These are phyloP conservation scores for Candida xyloterini DNA, from an alignment of 805 yeast genomes.

Conservation along the genomic window DNA sequence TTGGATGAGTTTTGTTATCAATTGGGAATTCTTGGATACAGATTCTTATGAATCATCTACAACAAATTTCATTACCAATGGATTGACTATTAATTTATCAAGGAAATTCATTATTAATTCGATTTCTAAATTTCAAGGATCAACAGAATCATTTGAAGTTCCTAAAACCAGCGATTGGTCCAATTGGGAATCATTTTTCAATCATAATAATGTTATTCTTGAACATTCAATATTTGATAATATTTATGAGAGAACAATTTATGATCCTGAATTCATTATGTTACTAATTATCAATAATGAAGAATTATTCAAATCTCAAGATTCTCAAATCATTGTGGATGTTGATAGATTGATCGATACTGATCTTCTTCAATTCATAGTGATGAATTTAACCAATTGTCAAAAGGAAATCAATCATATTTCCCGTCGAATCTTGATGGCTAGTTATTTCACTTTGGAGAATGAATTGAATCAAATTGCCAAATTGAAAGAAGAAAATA, in stretches of 20 bases:
- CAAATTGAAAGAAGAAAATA: constrained; percentile 16
- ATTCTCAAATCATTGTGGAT: constrained; percentile 38
- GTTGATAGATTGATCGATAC: constrained; percentile 57
- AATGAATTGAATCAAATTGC: constrained; percentile 32
- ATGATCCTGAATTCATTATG: constrained; percentile 72
- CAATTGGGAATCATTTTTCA: constrained; percentile 31
- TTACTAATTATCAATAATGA: constrained; percentile 60
- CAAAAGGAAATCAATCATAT: constrained; percentile 32
- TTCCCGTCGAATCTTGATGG: constrained; percentile 42
- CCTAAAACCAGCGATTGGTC: constrained; percentile 21
- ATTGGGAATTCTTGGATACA: constrained; percentile 59
- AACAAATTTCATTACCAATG: constrained; percentile 18
- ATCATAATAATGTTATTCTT: constrained; percentile 16
- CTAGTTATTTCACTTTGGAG: constrained; percentile 42
- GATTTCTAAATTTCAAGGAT: constrained; percentile 34
- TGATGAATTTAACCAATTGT: constrained; percentile 43
- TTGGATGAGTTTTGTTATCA: constrained; percentile 62
- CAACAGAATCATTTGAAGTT: constrained; percentile 23
- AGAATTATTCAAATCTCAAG: constrained; percentile 46
- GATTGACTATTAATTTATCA: constrained; percentile 49
- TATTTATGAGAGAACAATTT: constrained; percentile 34
- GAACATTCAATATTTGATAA: constrained; percentile 17
- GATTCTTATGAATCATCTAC: constrained; percentile 2
- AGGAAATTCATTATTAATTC: constrained; percentile 50
- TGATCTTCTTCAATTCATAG: constrained; percentile 48